phyloP scores from a whole-genome alignment of 345 rosid species.

The Gossypium rotundifolium region DNA sequence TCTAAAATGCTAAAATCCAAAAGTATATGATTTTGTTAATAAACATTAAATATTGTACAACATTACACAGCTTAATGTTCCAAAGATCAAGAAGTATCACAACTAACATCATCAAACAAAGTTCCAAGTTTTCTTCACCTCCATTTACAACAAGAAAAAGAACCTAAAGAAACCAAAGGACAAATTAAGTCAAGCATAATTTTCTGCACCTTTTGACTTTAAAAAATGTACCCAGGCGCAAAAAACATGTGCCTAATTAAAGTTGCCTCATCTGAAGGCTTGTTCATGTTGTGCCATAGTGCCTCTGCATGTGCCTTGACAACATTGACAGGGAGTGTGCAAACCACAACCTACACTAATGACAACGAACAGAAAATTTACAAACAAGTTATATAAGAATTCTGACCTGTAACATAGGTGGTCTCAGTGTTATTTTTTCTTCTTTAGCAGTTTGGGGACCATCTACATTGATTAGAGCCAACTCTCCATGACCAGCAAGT shows the following conservation, averaged over 20 bases:
- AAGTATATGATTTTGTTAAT: no score
- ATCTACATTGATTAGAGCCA: constrained; percentile 83
- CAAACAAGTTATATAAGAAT: not conserved
- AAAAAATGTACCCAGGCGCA: not conserved
- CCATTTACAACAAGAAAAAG: not conserved
- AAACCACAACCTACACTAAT: not conserved
- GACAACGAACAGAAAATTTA: not conserved
- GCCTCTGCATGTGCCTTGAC: not conserved
- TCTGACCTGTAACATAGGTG: constrained; percentile 92
- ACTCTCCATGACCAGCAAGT: constrained; percentile 89
- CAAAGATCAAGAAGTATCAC: not conserved
- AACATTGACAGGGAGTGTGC: not conserved
- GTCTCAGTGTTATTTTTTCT: constrained; percentile 59
- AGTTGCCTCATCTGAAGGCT: not conserved
- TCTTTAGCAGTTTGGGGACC: constrained; percentile 52
- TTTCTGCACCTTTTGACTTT: not conserved
- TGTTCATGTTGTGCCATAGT: not conserved
- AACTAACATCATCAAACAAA: not conserved
- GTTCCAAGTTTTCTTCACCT: not conserved
- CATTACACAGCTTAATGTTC: not conserved
- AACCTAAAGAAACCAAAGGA: not conserved
- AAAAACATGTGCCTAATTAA: not conserved
- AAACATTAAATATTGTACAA: no score
- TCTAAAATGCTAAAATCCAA: no score
- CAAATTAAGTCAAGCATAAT: not conserved